Conservation (phyloP, 1,139 yeast species). For the Eremothecium sinecaudum region DNA sequence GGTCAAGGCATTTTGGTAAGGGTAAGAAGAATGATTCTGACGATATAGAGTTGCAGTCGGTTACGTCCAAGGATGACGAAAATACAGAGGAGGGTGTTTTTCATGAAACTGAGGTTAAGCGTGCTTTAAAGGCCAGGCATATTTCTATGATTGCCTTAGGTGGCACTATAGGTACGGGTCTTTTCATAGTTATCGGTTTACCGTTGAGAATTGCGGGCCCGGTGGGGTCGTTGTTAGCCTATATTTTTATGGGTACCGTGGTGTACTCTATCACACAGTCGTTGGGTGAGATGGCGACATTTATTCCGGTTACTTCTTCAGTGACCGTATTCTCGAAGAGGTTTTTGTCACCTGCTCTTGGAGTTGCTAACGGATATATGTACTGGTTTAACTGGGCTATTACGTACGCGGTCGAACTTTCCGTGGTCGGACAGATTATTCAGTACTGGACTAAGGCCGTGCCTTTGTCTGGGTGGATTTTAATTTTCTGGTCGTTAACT, state of each 20-base stretch:
- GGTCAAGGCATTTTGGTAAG: conserved; percentile 1
- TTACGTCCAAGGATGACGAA: conserved; percentile 9
- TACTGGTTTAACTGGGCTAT: conserved; percentile 87
- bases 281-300: conserved; percentile 73
- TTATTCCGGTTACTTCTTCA: conserved; percentile 63
- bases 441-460: conserved; percentile 66
- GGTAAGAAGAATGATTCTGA: background rate
- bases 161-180: conserved; percentile 65
- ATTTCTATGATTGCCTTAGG: conserved; percentile 59
- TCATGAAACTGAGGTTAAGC: conserved; percentile 35
- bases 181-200: conserved; percentile 48
- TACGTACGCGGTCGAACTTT: conserved; percentile 72
- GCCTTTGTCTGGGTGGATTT: conserved; percentile 61
- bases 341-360: conserved; percentile 61
- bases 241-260: conserved; percentile 55
- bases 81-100: conserved; percentile 29
- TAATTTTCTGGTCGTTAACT: conserved; percentile 54
- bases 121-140: conserved; percentile 51
- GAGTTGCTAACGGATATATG: conserved; percentile 75
- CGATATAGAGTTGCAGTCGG: conserved; percentile 5
- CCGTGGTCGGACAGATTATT: conserved; percentile 69
- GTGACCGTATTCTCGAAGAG: conserved; percentile 49
- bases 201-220: conserved; percentile 54
- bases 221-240: conserved; percentile 54
- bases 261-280: conserved; percentile 62